Evolutionary conservation across 441 rosid species (phyloP), one percentile per base, ranked within the genome.

Genomic region (Lepidium campestre): DNA sequence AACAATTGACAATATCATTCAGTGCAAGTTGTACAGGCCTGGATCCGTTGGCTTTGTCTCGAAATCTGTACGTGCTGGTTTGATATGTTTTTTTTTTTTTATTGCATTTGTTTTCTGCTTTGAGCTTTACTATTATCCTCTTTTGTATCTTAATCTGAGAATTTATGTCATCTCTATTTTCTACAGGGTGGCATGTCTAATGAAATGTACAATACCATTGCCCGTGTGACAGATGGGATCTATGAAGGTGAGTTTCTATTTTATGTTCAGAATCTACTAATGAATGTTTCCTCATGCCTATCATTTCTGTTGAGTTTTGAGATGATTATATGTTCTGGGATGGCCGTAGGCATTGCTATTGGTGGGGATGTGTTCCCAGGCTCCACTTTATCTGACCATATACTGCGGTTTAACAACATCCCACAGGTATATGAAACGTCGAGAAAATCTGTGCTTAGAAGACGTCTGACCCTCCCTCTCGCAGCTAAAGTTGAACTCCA

Each of bases 291-390:
- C 35, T 60, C 23, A 52, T 48, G 31, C n/a, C 35, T 66, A 42
- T 19, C 58, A 63, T 34, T 35, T 50, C 36, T 64, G 15, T 23
- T 46, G 64, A 76, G 65, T 40, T 34, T n/a, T 65, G 53, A 23
- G 67, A 32, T 47, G 15, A 63, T 32, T 23, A 18, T 73, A 47
- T 54, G 57, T 54, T 42, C 37, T 74, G 60, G 50, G 65, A 78
- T 59, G 78, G 18, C 14, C 53, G 19, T 53, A 93, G 98, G 98
- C 64, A 87, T 93, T 79, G 98, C 96, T 55, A 93, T 90, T 71
- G 97, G 96, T 79, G 98, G 98, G 67, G 98, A 93, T 79, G 98
- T 90, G 65, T 93, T 90, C 82, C 97, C 96, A 0, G 96, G 96
- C 46, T 93, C 98, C 41, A 93, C 98, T 27, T 86, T 93, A 58